A percentile compares a stretch with the other conserved stretches of the same genome.
These are phyloP conservation scores for Penicillium fimorum DNA, from an alignment of 495 filamentous ascomycete genomes.

Conservation along the genomic window DNA sequence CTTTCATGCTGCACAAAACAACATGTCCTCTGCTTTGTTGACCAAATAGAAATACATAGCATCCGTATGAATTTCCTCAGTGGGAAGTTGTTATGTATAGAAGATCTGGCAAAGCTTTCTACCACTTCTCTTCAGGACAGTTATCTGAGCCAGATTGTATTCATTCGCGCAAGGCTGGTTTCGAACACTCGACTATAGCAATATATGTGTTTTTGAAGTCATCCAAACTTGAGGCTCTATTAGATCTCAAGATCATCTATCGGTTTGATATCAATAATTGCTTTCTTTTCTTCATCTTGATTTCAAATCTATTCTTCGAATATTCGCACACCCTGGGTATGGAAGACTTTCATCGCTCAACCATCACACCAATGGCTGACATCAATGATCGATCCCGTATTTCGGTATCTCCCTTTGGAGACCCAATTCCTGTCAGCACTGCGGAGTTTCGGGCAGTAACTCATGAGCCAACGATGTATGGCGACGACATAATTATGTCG, in stretches of 20 bases:
- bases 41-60: not conserved
- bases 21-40: not conserved
- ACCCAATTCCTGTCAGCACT: not conserved
- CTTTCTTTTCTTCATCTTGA: not conserved
- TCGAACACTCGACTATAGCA: not conserved
- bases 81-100: not conserved
- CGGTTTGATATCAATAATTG: not conserved
- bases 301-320: not conserved
- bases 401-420: conserved; percentile 1
- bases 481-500: not conserved
- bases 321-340: not conserved
- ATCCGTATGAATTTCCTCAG: not conserved
- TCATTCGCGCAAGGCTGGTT: not conserved
- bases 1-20: not conserved
- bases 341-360: not conserved
- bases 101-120: not conserved
- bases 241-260: not conserved
- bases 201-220: not conserved
- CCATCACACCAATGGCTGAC: not conserved
- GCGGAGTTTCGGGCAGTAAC: not conserved
- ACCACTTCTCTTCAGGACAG: not conserved
- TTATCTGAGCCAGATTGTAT: not conserved
- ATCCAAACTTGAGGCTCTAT: not conserved
- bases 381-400: not conserved
- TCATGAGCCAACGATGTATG: not conserved